These are phyloP conservation scores for Beauveria scarabaeidicola DNA, from an alignment of 2,329 filamentous ascomycete species.

Conservation along the genomic window DNA sequence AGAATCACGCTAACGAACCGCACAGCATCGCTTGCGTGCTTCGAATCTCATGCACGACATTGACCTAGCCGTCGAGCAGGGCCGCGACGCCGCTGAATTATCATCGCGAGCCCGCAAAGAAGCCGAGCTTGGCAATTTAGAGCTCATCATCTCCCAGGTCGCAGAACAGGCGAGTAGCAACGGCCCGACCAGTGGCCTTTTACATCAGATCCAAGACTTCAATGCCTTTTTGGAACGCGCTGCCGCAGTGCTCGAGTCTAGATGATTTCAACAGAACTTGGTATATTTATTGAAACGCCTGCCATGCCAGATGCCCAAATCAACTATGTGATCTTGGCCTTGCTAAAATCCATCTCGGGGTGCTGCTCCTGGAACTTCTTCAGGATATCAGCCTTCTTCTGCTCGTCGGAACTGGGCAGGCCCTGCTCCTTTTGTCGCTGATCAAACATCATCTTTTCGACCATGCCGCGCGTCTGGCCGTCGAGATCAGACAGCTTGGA, in stretches of 20 bases:
- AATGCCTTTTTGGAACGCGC: constrained; percentile 56
- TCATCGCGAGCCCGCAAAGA: constrained; percentile 36
- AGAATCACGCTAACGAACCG: constrained; percentile 6
- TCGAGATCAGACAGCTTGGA: constrained; percentile 88
- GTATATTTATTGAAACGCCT: constrained; percentile 1
- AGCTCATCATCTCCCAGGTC: constrained; percentile 47
- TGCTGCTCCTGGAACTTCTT: constrained; percentile 84
- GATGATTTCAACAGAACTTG: constrained; percentile 19
- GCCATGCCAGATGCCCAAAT: neutral
- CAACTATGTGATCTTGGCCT: constrained; percentile 55
- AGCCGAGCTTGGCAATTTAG: constrained; percentile 47
- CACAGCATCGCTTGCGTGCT: constrained; percentile 39
- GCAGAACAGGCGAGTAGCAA: constrained; percentile 43
- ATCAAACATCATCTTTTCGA: constrained; percentile 99
- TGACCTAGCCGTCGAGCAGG: constrained; percentile 47
- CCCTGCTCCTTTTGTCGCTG: constrained; percentile 94
- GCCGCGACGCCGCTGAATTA: constrained; percentile 39
- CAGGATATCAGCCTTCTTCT: constrained; percentile 88
- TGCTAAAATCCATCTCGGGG: constrained; percentile 64
- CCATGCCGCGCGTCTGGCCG: constrained; percentile 90
- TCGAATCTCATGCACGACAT: constrained; percentile 55
- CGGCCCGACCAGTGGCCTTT: constrained; percentile 40
- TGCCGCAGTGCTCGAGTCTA: constrained; percentile 45
- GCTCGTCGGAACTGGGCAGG: constrained; percentile 82
- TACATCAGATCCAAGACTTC: constrained; percentile 51